Percentiles rank a stretch among this genome's conserved stretches.
phyloP scores from a whole-genome alignment of 176 grass and related monocot genomes.

The Oryza australiensis region DNA sequence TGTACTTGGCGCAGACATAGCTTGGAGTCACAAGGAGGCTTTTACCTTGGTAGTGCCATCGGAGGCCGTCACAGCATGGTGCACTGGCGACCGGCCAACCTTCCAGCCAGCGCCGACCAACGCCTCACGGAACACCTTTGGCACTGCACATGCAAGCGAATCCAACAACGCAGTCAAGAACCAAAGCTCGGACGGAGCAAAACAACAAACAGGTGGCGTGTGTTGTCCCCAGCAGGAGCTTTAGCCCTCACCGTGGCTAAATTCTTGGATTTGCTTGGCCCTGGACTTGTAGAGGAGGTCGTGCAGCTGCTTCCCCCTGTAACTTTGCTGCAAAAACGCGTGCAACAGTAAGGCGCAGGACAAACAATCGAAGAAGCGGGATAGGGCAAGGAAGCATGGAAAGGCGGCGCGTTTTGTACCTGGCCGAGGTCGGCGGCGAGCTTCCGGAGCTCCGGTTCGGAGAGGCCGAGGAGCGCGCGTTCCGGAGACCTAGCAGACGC shows the following conservation, averaged over 20 bases:
- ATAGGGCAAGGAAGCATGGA: conserved; percentile 2
- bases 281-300: conserved; percentile 88
- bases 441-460: conserved; percentile 84
- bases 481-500: conserved; percentile 13
- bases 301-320: conserved; percentile 89
- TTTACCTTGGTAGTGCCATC: conserved; percentile 85
- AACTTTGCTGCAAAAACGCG: conserved; percentile 61
- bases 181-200: conserved; percentile 16
- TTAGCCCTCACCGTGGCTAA: conserved; percentile 45
- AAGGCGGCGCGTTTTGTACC: conserved; percentile 39
- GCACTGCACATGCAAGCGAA: conserved; percentile 45
- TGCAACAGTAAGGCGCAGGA: neutral
- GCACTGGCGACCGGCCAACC: conserved; percentile 73
- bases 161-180: neutral
- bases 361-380: neutral
- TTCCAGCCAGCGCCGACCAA: conserved; percentile 68
- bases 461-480: conserved; percentile 73
- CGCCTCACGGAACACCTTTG: conserved; percentile 74
- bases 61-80: conserved; percentile 64
- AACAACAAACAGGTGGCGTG: conserved; percentile 38
- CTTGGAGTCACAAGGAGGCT: neutral
- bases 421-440: conserved; percentile 72
- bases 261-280: conserved; percentile 79
- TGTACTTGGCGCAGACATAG: neutral
- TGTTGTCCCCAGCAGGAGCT: neutral